Conservation (phyloP, 2,329 filamentous ascomycete species). For the Xylaria sp. region DNA sequence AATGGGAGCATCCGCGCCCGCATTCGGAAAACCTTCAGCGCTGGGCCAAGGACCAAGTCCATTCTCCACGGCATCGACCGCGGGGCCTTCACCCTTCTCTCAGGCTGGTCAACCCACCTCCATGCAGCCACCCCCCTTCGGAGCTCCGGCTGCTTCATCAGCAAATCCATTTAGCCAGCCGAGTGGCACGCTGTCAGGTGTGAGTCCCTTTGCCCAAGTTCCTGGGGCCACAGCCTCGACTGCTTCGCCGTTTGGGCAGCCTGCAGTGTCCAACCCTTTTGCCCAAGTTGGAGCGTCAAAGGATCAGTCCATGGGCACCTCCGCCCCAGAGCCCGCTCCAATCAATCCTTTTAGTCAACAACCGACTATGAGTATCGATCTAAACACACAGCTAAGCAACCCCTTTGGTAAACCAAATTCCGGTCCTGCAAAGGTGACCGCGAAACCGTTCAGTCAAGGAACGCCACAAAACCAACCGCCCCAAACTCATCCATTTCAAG, state of each 20-base stretch:
- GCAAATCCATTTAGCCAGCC: slow-evolving; percentile 32
- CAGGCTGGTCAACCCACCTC: slow-evolving; percentile 50
- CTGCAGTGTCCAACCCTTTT: slow-evolving; percentile 48
- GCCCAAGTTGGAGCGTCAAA: slow-evolving; percentile 40
- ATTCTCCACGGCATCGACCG: slow-evolving; percentile 39
- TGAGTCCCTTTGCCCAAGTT: slow-evolving; percentile 48
- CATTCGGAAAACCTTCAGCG: slow-evolving; percentile 52
- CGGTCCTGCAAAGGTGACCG: slow-evolving; percentile 19
- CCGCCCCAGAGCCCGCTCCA: slow-evolving; percentile 37
- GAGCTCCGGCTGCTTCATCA: slow-evolving; percentile 31
- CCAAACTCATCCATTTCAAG: slow-evolving; percentile 18
- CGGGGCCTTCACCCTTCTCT: slow-evolving; percentile 46
- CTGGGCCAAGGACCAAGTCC: slow-evolving; percentile 47
- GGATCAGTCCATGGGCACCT: slow-evolving; percentile 46
- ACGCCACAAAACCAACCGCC: slow-evolving; percentile 29
- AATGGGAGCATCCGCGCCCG: slow-evolving; percentile 45
- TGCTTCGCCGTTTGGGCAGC: slow-evolving; percentile 48
- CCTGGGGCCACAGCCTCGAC: slow-evolving; percentile 41
- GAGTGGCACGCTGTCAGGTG: background rate
- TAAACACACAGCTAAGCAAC: slow-evolving; percentile 34
- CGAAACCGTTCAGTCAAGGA: slow-evolving; percentile 45
- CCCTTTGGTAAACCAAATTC: slow-evolving; percentile 48
- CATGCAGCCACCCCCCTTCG: slow-evolving; percentile 52
- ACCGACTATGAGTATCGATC: slow-evolving; percentile 14
- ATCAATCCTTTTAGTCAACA: slow-evolving; percentile 46